Percentiles rank a stretch among this genome's conserved stretches.
phyloP scores from a whole-genome alignment of 129 eudicot genomes.

The Tanacetum coccineum region DNA sequence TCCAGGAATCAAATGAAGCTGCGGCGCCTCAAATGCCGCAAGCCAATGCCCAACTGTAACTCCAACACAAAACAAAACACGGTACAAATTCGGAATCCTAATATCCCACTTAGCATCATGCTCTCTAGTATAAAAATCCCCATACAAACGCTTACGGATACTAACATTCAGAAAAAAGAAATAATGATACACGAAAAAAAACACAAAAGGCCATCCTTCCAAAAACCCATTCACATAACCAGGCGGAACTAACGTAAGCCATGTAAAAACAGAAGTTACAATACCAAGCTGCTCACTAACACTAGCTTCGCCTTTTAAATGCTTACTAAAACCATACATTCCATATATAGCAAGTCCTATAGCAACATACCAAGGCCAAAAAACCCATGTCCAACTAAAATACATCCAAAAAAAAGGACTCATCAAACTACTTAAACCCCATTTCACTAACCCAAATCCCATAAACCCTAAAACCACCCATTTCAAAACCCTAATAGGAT shows the following conservation, averaged over 20 bases:
- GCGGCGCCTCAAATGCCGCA: slow-evolving; percentile 80
- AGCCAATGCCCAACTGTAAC: slow-evolving; percentile 67
- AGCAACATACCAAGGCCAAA: slow-evolving; percentile 85
- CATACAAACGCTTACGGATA: slow-evolving; percentile 67
- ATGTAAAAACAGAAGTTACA: slow-evolving; percentile 60
- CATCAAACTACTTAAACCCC: slow-evolving; percentile 40
- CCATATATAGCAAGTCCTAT: slow-evolving; percentile 50
- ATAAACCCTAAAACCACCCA: slow-evolving; percentile 39
- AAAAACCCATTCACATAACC: slow-evolving; percentile 74
- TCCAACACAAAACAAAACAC: slow-evolving; percentile 50
- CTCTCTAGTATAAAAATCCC: slow-evolving; percentile 48
- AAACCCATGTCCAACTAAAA: slow-evolving; percentile 83
- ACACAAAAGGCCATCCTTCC: slow-evolving; percentile 89
- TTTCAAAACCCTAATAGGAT: slow-evolving; percentile 51
- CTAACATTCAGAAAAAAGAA: slow-evolving; percentile 77
- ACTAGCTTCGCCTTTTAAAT: slow-evolving; percentile 54
- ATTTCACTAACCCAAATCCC: slow-evolving; percentile 49
- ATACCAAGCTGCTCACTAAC: slow-evolving; percentile 56
- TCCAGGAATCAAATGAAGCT: slow-evolving; percentile 60
- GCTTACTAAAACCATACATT: slow-evolving; percentile 42
- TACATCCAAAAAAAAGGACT: slow-evolving; percentile 92
- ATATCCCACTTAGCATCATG: slow-evolving; percentile 87
- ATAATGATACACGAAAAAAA: slow-evolving; percentile 72
- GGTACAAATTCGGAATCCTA: slow-evolving; percentile 38
- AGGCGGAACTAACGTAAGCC: slow-evolving; percentile 79